phyloP scores from a whole-genome alignment of 192 early-diverging fungal genomes.

The Neocallimastix lanati region DNA sequence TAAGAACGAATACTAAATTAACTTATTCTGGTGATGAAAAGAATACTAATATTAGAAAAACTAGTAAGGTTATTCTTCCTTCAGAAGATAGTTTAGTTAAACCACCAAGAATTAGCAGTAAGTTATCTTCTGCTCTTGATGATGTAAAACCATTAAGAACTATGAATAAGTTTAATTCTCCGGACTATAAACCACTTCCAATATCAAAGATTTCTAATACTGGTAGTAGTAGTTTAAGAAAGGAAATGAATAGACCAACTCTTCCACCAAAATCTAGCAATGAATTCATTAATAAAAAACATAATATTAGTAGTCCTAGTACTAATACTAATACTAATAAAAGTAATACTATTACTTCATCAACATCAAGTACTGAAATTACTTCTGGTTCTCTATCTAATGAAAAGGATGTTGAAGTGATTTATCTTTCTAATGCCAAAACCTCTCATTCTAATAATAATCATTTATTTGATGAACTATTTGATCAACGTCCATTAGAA shows the following conservation, averaged over 20 bases:
- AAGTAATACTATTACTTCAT: no score
- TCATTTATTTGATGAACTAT: background rate
- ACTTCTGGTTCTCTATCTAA: background rate
- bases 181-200: background rate
- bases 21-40: background rate
- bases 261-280: background rate
- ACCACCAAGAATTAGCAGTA: background rate
- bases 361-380: background rate
- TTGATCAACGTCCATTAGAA: background rate
- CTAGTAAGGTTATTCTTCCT: background rate
- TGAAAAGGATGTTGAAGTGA: background rate
- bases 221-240: background rate
- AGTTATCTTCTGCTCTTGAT: background rate
- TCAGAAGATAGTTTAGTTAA: background rate
- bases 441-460: no score
- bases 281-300: background rate
- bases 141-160: background rate
- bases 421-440: background rate
- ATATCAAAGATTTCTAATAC: no score
- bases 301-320: no score
- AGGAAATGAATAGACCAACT: background rate
- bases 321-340: no score
- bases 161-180: background rate
- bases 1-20: background rate
- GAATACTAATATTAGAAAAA: background rate